A percentile compares a stretch with the other conserved stretches of the same genome.
Conservation (phyloP, 257 asterid genomes). For the Nyctanthes arbortristis region DNA sequence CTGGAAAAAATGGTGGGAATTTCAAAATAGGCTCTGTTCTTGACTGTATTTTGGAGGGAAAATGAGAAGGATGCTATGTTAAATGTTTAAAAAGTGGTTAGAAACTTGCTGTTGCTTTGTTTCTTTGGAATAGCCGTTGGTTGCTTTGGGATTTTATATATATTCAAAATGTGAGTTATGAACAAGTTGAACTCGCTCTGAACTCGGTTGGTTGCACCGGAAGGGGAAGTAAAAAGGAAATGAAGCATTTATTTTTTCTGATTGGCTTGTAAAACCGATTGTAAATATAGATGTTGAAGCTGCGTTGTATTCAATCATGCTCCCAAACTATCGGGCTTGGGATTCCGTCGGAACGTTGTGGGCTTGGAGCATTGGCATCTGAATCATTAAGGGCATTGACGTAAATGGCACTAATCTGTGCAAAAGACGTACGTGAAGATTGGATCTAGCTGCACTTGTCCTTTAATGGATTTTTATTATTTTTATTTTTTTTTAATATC, state of each 20-base stretch:
- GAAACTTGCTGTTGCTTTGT: constrained; percentile 27
- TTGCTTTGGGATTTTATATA: constrained; percentile 20
- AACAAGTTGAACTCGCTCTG: constrained; percentile 40
- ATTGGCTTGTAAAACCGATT: not conserved
- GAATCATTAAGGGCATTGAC: not conserved
- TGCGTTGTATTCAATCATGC: not conserved
- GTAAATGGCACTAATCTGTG: not conserved
- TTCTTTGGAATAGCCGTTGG: constrained; percentile 36
- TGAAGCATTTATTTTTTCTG: not conserved
- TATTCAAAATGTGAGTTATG: constrained; percentile 37
- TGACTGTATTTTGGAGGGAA: constrained; percentile 67
- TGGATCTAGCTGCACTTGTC: too few species aligned
- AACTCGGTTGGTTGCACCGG: constrained; percentile 50
- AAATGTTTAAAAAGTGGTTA: constrained; percentile 75
- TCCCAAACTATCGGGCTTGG: not conserved
- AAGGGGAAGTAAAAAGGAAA: constrained; percentile 11
- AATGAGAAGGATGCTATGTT: constrained; percentile 26
- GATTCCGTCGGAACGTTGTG: not conserved
- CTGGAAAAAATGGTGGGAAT: constrained; percentile 19
- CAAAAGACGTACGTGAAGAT: too few species aligned
- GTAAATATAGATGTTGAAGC: not conserved
- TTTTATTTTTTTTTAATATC: too few species aligned
- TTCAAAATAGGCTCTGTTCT: constrained; percentile 23
- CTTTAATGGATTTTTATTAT: too few species aligned
- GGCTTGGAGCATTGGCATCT: not conserved